Base-by-base conservation (phyloP, 208 protist genomes). In the Wallacemonas sp. region DNA sequence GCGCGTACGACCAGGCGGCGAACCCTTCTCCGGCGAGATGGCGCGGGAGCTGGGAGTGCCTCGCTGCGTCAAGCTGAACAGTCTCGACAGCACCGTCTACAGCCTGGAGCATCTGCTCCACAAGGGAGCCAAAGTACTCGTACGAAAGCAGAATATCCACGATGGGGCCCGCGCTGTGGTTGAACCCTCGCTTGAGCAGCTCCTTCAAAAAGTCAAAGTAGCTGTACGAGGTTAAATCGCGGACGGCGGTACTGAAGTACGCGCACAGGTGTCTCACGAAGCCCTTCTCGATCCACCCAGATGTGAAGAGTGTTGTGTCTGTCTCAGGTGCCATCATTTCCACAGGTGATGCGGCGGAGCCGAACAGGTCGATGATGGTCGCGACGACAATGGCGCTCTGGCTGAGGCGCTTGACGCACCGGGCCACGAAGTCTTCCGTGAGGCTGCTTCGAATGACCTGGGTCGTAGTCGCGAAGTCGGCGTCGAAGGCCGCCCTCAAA, bases 151-250 rank as follows among this genome's bases (percentile, higher is more conserved):
- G 55, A 11, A 77, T 76, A 49, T 92, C 86, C 14, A 84, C 80
- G 6, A 92, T 44, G 1, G 86, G 86, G 1, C 86, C 86, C 27
- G 86, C 80, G 51, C 73, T 82, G 67, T 89, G 80, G 58, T 77
- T 88, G 62, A 80, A 82, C 14, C 86, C 86, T 53, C 77, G 82
- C 53, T 88, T 87, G 39, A 92, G 56, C 41, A 92, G 34, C 62
- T 87, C 86, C 41, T 79, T 75, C 24, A 83, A 70, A 46, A 92
- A 85, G 66, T 84, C 81, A 54, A 89, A 92, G 72, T 88, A 89
- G 47, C 80, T 72, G 56, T 89, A 78, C 54, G 70, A 51, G n/a
- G 54, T 42, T 2, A 62, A 59, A 11, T 75, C 61, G 22, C 53
- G 45, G 14, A 89, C 69, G 2, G 78, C 82, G 15, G 61, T 65